Base-by-base conservation (phyloP, 2,329 filamentous ascomycete species). In the Trichoderma arundinaceum region DNA sequence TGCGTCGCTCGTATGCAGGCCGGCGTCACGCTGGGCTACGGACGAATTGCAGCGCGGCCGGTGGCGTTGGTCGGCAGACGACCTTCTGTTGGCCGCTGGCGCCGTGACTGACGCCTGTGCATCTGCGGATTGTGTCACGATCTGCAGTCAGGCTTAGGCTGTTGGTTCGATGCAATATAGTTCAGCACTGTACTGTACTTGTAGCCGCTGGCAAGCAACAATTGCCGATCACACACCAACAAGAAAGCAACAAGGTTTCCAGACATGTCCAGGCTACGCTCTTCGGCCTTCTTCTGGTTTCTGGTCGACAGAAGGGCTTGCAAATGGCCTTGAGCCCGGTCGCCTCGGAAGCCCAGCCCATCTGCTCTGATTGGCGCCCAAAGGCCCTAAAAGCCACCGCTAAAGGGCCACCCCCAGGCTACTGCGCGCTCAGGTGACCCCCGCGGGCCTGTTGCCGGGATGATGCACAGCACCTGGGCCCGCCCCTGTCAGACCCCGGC, bases 121-220 rank as follows among this genome's bases (percentile, higher is more conserved):
- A 35, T 51, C 46, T 51, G 59, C 28, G 48, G 46, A 63, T 63
- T 53, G 59, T 63, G 59, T 63, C 59, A 63, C 59, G 49, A 63
- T 63, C 59, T 54, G 49, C 59, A 32, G 44, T 60, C 33, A 12
- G 19, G 22, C 22, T 28, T 28, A 28, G 22, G 22, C 22, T 28
- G 22, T 28, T 28, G 35, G 22, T 22, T 9, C 22, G 9, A 28
- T 33, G 28, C 49, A 52, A 52, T 13, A 52, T 8, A 17, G 15
- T 13, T 53, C n/a, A 19, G 49, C 48, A 51, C 22, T 28, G 22
- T 28, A 51, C 22, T 28, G 22, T 28, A 28, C 22, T 28, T 28
- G 22, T 28, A 28, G 22, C 22, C 22, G 22, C 22, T 28, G 22
- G 22, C 48, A 38, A 38, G 35, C 28, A 13, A 13, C 28, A 51